Base-by-base conservation (phyloP, 345 rosid species). In the Corymbia maculata region DNA sequence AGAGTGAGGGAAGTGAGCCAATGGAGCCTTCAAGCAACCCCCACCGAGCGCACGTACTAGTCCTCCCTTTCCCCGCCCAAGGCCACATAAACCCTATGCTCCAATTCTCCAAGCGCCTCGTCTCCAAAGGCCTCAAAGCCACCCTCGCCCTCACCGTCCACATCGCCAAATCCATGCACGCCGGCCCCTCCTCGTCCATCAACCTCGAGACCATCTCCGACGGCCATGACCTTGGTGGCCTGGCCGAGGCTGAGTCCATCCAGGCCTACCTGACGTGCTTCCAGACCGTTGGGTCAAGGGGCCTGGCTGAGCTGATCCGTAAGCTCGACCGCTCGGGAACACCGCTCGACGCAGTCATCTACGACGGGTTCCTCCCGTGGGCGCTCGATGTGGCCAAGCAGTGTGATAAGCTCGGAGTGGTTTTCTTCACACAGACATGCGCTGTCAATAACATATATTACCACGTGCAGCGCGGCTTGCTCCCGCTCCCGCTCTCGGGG, bases 61-160 rank as follows among this genome's bases (percentile, higher is more conserved):
- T 92, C 12, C 57, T 93, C 44, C 47, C 92, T 24, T 89, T 86
- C 86, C 92, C 93, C 8, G 22, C 14, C 26, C 93, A 91, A 66
- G 93, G 93, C 57, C 94, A 89, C 89, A 47, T 93, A n/a, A 93
- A 89, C 68, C 93, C 93, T 12, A 51, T 91, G 90, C 89, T 91
- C 86, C 93, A 93, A 86, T 92, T 93, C 90, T 80, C 90, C 42
- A 89, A 89, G 85, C 92, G 89, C 59, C 86, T 93, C 42, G 32
- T 88, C 28, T 57, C 68, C 88, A 90, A 87, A 88, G 90, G 93
- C 12, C 68, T 93, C 85, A 87, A 79, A 50, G 90, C 79, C 51
- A 91, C 93, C 3, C 21, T 92, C 16, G 92, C 80, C 70, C 85
- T 51, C 16, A 90, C 92, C n/a, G 61, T 49, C 26, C 82, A 70